Conservation (phyloP, 129 eudicot species). For the Erigeron canadensis region DNA sequence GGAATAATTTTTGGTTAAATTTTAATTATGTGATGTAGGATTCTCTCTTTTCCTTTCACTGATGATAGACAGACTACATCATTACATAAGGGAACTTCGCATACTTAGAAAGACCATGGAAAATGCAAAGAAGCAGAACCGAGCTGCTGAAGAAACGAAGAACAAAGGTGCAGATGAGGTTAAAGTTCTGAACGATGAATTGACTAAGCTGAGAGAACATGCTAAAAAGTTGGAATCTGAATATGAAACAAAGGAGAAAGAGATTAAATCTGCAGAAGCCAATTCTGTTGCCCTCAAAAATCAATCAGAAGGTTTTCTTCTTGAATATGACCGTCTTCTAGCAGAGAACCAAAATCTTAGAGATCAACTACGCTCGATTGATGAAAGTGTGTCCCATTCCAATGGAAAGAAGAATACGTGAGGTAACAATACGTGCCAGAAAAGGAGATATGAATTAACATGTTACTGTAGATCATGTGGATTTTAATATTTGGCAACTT, state of each 20-base stretch:
- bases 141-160: slow-evolving; percentile 57
- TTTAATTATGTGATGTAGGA: slow-evolving; percentile 37
- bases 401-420: slow-evolving; percentile 62
- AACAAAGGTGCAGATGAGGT: slow-evolving; percentile 50
- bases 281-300: slow-evolving; percentile 56
- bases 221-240: slow-evolving; percentile 53
- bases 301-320: slow-evolving; percentile 69
- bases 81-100: slow-evolving; percentile 69
- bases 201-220: slow-evolving; percentile 38
- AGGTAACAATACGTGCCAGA: slow-evolving; percentile 6
- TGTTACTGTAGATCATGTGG: not conserved
- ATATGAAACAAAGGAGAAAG: slow-evolving; percentile 46
- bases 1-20: not conserved
- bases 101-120: slow-evolving; percentile 59
- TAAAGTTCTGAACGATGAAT: slow-evolving; percentile 49
- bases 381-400: slow-evolving; percentile 43
- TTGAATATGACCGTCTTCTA: slow-evolving; percentile 51
- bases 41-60: slow-evolving; percentile 59
- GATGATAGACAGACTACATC: slow-evolving; percentile 75
- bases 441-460: not conserved
- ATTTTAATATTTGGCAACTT: slow-evolving; percentile 5
- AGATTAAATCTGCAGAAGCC: slow-evolving; percentile 59
- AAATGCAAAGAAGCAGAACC: slow-evolving; percentile 60
- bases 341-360: slow-evolving; percentile 49
- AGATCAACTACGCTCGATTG: slow-evolving; percentile 50